A percentile compares a stretch with the other conserved stretches of the same genome.
These are phyloP conservation scores for Wickerhamomyces chambardii DNA, from an alignment of 805 yeast genomes.

Conservation along the genomic window DNA sequence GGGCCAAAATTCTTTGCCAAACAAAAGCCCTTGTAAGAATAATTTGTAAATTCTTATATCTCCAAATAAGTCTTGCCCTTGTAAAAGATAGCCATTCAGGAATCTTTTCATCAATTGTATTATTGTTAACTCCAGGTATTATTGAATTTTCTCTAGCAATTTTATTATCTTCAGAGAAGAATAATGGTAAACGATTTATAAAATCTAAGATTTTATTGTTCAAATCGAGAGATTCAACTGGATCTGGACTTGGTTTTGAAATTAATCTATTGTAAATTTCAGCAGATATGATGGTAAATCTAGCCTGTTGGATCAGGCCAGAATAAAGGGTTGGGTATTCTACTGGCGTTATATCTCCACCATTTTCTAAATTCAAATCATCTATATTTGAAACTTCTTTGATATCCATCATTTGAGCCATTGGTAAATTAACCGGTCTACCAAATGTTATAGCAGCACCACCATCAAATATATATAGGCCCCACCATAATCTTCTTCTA, in stretches of 20 bases:
- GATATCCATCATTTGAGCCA: conserved; percentile 36
- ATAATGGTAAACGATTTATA: conserved; percentile 33
- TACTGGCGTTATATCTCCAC: conserved; percentile 11
- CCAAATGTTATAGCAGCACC: conserved; percentile 60
- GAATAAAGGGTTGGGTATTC: conserved; percentile 46
- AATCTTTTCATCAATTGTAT: conserved; percentile 4
- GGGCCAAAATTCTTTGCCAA: conserved; percentile 40
- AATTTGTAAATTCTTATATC: conserved; percentile 46
- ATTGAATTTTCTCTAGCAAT: conserved; percentile 15
- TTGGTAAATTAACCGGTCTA: conserved; percentile 49
- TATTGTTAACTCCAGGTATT: conserved; percentile 7
- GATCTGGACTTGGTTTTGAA: conserved; percentile 36
- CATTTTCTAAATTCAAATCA: conserved; percentile 26
- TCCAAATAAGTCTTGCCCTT: conserved; percentile 46
- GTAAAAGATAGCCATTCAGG: conserved; percentile 49
- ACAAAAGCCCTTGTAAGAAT: conserved; percentile 47
- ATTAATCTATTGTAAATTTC: conserved; percentile 38
- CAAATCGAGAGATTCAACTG: conserved; percentile 40
- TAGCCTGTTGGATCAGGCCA: conserved; percentile 46
- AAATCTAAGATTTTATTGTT: conserved; percentile 33
- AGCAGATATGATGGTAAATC: conserved; percentile 37
- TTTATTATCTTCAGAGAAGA: conserved; percentile 32
- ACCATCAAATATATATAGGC: conserved; percentile 51
- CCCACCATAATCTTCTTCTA: conserved; percentile 64
- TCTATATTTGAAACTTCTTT: conserved; percentile 40